Evolutionary conservation across 208 protist species (phyloP).

Genomic region (Phytomonas francai): DNA sequence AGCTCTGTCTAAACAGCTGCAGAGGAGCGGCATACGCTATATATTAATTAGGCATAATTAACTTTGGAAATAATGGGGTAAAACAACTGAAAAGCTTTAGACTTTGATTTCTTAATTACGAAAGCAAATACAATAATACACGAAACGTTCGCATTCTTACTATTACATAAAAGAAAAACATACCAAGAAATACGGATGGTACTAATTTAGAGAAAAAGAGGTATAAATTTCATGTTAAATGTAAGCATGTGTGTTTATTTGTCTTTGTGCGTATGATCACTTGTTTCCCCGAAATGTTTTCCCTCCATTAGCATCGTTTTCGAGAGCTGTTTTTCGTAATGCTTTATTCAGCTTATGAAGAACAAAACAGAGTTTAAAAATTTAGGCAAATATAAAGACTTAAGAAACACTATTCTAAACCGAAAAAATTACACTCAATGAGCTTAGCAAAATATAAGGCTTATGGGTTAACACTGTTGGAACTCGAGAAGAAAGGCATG

Average conservation of each 20-base stretch:
- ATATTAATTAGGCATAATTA: no score
- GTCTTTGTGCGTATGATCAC: not conserved
- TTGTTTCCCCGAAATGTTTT: not conserved
- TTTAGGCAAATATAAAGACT: not conserved
- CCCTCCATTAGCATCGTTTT: no score
- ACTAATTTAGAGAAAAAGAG: conserved; percentile 15
- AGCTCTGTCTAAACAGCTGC: no score
- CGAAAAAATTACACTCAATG: not conserved
- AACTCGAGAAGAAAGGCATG: no score
- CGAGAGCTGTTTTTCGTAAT: no score
- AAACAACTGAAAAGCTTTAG: no score
- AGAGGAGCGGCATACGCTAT: no score
- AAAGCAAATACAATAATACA: conserved; percentile 9
- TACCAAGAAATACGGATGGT: not conserved
- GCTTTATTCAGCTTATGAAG: no score
- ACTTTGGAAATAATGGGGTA: no score
- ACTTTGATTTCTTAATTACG: not conserved
- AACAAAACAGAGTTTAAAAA: not conserved
- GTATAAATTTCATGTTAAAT: conserved; percentile 2
- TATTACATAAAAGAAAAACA: conserved; percentile 4
- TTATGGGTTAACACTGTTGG: no score
- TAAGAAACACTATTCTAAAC: not conserved
- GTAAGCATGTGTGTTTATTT: not conserved
- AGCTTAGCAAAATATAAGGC: no score
- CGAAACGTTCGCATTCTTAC: not conserved